These are phyloP conservation scores for Clonostachys byssicola DNA, from an alignment of 2,329 filamentous ascomycete species.

Conservation along the genomic window DNA sequence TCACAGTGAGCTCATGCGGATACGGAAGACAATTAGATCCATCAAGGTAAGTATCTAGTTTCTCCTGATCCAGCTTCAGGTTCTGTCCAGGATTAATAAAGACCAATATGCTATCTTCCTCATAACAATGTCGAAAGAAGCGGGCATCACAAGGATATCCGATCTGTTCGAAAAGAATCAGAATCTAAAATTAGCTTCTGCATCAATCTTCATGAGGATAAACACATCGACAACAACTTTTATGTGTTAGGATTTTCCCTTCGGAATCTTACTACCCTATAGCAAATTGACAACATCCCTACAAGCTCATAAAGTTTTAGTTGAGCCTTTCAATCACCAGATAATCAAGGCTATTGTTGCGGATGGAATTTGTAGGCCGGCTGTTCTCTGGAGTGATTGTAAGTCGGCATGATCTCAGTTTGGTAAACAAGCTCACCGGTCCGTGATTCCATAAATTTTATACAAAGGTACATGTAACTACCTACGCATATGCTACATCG, in stretches of 20 bases:
- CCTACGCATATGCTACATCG: too few relatives aligned
- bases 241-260: too few relatives aligned
- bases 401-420: not conserved
- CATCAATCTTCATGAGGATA: constrained; percentile 29
- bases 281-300: constrained; percentile 43
- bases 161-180: constrained; percentile 37
- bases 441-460: too few relatives aligned
- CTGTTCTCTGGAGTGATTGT: not conserved
- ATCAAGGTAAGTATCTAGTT: constrained; percentile 29
- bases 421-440: too few relatives aligned
- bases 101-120: constrained; percentile 43
- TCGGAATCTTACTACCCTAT: constrained; percentile 19
- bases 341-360: constrained; percentile 40
- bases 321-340: constrained; percentile 30
- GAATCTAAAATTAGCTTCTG: constrained; percentile 40
- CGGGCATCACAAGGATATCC: constrained; percentile 31
- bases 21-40: constrained; percentile 40
- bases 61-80: constrained; percentile 30
- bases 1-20: constrained; percentile 39
- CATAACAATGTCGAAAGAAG: constrained; percentile 43
- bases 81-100: constrained; percentile 34
- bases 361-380: constrained; percentile 27
- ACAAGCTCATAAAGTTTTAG: constrained; percentile 41
- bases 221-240: too few relatives aligned
- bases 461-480: too few relatives aligned